Percentiles rank a stretch among this genome's conserved stretches.
Conservation (phyloP, 2,329 filamentous ascomycete species). For the Colletotrichum acutatum region DNA sequence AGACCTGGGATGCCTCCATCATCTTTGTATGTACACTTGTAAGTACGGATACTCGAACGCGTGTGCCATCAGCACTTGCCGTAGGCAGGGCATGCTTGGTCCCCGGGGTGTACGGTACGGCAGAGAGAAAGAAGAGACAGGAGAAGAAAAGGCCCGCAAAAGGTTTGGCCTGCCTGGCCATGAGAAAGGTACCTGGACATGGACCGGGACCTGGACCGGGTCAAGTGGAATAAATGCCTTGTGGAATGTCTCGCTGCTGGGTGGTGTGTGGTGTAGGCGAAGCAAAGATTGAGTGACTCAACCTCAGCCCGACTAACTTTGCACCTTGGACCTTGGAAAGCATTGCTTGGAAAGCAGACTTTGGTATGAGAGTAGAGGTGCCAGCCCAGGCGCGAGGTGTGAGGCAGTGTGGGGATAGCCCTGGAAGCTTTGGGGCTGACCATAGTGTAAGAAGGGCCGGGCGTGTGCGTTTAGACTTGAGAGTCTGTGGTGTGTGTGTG, state of each 20-base stretch:
- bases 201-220: neutral
- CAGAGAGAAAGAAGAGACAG: neutral
- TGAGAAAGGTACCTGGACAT: conserved; percentile 12
- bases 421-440: conserved; percentile 16
- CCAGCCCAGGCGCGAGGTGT: neutral
- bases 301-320: conserved; percentile 1
- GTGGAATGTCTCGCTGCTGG: conserved; percentile 17
- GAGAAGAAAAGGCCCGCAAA: neutral
- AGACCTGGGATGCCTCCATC: conserved; percentile 21
- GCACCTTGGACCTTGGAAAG: neutral
- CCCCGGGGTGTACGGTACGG: conserved; percentile 8
- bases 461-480: neutral
- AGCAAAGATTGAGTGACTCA: conserved; percentile 14
- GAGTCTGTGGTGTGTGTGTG: neutral
- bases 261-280: neutral
- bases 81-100: conserved; percentile 17
- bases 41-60: neutral
- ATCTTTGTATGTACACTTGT: conserved; percentile 11
- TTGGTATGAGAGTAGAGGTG: no score
- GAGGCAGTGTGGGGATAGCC: conserved; percentile 4
- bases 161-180: conserved; percentile 15
- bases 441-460: neutral
- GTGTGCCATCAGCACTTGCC: conserved; percentile 18
- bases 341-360: neutral
- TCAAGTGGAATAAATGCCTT: conserved; percentile 10